Percentiles rank a stretch among this genome's conserved stretches.
These are phyloP conservation scores for Nymphaea colorata DNA, from an alignment of 164 flowering plant species.

Conservation along the genomic window DNA sequence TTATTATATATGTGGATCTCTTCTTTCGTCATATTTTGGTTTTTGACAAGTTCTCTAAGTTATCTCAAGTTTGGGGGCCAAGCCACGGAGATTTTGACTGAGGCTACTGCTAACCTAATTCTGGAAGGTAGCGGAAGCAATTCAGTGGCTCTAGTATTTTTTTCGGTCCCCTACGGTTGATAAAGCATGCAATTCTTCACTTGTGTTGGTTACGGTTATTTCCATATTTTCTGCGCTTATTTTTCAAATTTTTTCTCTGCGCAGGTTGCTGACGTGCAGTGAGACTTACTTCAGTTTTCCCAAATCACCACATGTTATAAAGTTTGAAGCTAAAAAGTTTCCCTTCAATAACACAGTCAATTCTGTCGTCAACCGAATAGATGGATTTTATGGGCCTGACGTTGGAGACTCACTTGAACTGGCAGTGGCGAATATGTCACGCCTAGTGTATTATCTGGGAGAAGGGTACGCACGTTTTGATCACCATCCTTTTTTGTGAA, in stretches of 20 bases:
- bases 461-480: slow-evolving; percentile 49
- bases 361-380: slow-evolving; percentile 11
- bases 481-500: not conserved
- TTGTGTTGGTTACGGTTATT: not conserved
- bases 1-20: not conserved
- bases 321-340: slow-evolving; percentile 10
- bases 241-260: slow-evolving; percentile 4
- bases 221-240: not conserved
- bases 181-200: not conserved
- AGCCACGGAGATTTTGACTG: not conserved
- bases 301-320: slow-evolving; percentile 13
- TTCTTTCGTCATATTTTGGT: not conserved
- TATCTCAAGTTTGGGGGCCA: too few relatives aligned
- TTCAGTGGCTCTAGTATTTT: not conserved
- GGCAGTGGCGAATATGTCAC: slow-evolving; percentile 51
- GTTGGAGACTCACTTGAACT: slow-evolving; percentile 25
- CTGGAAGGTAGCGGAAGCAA: not conserved
- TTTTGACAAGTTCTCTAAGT: not conserved
- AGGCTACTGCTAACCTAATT: not conserved
- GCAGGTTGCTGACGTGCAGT: slow-evolving; percentile 65
- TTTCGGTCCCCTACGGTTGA: not conserved
- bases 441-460: slow-evolving; percentile 38
- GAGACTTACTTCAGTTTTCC: slow-evolving; percentile 52
- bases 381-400: slow-evolving; percentile 10
- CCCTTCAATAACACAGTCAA: slow-evolving; percentile 6